Percentiles rank a stretch among this genome's conserved stretches.
These are phyloP conservation scores for Nicotiana sylvestris DNA, from an alignment of 257 asterid genomes.

Conservation along the genomic window DNA sequence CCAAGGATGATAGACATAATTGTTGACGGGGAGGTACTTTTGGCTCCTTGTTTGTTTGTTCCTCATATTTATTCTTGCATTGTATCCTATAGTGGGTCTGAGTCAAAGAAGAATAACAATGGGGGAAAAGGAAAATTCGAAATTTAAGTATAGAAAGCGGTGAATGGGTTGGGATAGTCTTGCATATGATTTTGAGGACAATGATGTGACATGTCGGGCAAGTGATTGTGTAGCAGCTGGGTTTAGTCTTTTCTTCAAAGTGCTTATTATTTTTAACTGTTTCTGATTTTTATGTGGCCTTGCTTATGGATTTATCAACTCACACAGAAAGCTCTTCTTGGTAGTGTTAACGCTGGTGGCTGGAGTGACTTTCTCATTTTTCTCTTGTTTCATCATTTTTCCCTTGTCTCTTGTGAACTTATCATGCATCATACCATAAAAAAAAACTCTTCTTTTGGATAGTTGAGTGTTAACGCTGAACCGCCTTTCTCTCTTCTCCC, in stretches of 20 bases:
- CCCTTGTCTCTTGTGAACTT: neutral
- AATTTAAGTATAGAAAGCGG: neutral
- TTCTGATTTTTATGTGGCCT: neutral
- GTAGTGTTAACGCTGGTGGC: neutral
- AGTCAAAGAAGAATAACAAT: neutral
- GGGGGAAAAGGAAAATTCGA: neutral
- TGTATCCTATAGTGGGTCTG: neutral
- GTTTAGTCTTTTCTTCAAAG: neutral
- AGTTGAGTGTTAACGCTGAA: neutral
- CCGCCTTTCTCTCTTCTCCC: neutral
- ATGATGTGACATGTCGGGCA: neutral
- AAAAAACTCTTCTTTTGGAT: neutral
- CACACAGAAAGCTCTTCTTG: neutral
- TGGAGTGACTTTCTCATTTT: neutral
- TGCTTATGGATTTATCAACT: neutral
- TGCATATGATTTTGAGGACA: slow-evolving; percentile 3
- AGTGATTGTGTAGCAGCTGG: neutral
- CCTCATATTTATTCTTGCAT: slow-evolving; percentile 6
- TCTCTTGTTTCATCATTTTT: neutral
- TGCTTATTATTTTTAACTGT: neutral
- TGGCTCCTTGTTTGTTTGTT: slow-evolving; percentile 14
- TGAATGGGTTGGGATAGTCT: neutral
- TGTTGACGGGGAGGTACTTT: slow-evolving; percentile 87
- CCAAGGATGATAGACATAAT: slow-evolving; percentile 94
- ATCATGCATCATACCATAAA: neutral